phyloP scores from a whole-genome alignment of 2,329 filamentous ascomycete genomes.

The Trichoderma sp. region DNA sequence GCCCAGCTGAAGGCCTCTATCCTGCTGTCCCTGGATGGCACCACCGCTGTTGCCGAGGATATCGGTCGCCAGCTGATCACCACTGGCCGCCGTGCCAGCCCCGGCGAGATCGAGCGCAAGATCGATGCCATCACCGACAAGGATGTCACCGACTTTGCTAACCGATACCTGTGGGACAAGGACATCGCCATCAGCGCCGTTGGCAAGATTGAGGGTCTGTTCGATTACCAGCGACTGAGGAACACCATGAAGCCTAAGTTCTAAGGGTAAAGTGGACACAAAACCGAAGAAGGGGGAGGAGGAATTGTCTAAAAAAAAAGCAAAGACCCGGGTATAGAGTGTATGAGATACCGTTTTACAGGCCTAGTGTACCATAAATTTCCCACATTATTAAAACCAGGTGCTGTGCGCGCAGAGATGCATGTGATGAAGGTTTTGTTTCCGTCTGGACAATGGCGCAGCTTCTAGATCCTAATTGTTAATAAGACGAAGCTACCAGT shows the following conservation, averaged over 20 bases:
- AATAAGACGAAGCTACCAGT: not conserved
- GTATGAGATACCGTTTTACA: constrained; percentile 53
- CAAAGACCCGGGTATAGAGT: constrained; percentile 51
- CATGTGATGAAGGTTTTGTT: constrained; percentile 19
- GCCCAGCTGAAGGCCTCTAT: constrained; percentile 98
- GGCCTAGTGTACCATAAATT: constrained; percentile 56
- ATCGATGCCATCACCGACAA: constrained; percentile 89
- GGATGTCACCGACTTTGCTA: constrained; percentile 95
- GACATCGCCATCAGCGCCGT: constrained; percentile 93
- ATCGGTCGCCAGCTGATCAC: constrained; percentile 98
- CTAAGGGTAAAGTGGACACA: constrained; percentile 37
- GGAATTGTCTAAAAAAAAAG: constrained; percentile 33
- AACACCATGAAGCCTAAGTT: constrained; percentile 85
- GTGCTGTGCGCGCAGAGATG: constrained; percentile 31
- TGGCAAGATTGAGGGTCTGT: constrained; percentile 82
- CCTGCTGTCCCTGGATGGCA: constrained; percentile 94
- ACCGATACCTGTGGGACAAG: constrained; percentile 95
- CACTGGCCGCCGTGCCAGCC: constrained; percentile 85
- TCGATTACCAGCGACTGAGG: constrained; percentile 76
- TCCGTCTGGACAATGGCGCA: not conserved
- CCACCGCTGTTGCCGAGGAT: constrained; percentile 95
- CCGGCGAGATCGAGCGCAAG: constrained; percentile 90
- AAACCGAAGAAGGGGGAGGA: constrained; percentile 27
- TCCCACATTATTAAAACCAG: constrained; percentile 39
- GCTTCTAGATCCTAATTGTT: not conserved